Evolutionary conservation across 805 yeast species (phyloP).

Genomic region (Candida ficus): DNA sequence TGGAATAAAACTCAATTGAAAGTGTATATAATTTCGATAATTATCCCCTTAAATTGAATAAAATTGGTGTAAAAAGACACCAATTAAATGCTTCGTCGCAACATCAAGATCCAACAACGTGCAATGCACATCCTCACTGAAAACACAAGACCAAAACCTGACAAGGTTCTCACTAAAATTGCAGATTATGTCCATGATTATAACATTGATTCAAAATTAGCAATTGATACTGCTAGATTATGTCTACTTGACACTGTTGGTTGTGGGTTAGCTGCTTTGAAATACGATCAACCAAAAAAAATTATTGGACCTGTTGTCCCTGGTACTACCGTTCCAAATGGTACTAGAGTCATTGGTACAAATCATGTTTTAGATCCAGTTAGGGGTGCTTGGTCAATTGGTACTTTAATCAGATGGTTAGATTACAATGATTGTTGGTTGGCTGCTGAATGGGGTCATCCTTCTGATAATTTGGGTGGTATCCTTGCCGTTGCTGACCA

Average conservation of each 20-base stretch:
- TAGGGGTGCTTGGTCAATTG: constrained; percentile 53
- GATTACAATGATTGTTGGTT: constrained; percentile 63
- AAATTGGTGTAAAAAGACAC: too few species aligned
- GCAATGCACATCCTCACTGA: constrained; percentile 30
- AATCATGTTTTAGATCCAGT: constrained; percentile 46
- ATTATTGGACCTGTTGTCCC: constrained; percentile 55
- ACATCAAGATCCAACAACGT: background rate
- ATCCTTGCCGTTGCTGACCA: constrained; percentile 55
- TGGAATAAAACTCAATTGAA: too few species aligned
- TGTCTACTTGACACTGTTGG: constrained; percentile 56
- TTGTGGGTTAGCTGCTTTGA: constrained; percentile 55
- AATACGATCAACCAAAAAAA: constrained; percentile 42
- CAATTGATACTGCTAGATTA: constrained; percentile 48
- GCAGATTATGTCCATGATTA: constrained; percentile 45
- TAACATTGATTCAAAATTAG: constrained; percentile 39
- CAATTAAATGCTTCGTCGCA: too few species aligned
- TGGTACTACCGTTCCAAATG: constrained; percentile 49
- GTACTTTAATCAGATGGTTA: constrained; percentile 54
- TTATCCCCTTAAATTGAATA: too few species aligned
- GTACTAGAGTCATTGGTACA: constrained; percentile 53
- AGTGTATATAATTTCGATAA: too few species aligned
- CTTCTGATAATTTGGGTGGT: constrained; percentile 57
- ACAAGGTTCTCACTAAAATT: constrained; percentile 43
- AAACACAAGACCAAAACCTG: constrained; percentile 48
- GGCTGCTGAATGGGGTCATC: constrained; percentile 71